Evolutionary conservation across 2,329 filamentous ascomycete genomes (phyloP).

Genomic region (Pestalotiopsis sp.): DNA sequence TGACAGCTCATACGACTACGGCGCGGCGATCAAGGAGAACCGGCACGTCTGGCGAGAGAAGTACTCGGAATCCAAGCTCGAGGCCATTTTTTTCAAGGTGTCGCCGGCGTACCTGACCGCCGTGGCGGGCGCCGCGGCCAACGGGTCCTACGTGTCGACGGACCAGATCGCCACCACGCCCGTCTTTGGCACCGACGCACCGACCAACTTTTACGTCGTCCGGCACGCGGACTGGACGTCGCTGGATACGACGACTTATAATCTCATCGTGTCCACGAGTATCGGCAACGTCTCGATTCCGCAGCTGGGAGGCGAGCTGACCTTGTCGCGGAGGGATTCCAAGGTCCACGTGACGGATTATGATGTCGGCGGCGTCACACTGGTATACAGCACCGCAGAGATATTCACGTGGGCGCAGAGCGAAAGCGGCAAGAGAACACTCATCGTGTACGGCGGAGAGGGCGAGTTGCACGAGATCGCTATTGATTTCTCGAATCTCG

Average conservation of each 20-base stretch:
- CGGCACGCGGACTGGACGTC: slow-evolving; percentile 68
- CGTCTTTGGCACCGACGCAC: slow-evolving; percentile 52
- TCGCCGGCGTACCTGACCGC: slow-evolving; percentile 71
- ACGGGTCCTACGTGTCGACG: slow-evolving; percentile 54
- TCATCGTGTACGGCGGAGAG: slow-evolving; percentile 65
- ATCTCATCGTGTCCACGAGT: slow-evolving; percentile 62
- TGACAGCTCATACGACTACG: slow-evolving; percentile 62
- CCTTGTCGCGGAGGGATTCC: slow-evolving; percentile 64
- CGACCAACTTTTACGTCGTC: slow-evolving; percentile 60
- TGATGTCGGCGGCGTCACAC: slow-evolving; percentile 52
- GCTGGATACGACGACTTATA: slow-evolving; percentile 59
- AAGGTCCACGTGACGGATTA: slow-evolving; percentile 71
- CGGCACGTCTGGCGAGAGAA: slow-evolving; percentile 71
- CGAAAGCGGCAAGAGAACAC: slow-evolving; percentile 42
- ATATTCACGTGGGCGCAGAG: slow-evolving; percentile 61
- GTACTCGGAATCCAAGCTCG: slow-evolving; percentile 77
- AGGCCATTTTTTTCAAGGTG: slow-evolving; percentile 73
- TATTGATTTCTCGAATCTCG: slow-evolving; percentile 26
- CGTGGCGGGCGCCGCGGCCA: slow-evolving; percentile 51
- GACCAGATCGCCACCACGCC: slow-evolving; percentile 61
- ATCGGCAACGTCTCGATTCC: slow-evolving; percentile 59
- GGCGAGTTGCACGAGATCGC: slow-evolving; percentile 66
- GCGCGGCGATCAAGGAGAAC: slow-evolving; percentile 66
- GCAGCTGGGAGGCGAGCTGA: slow-evolving; percentile 56
- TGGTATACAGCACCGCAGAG: slow-evolving; percentile 71